These are phyloP conservation scores for Dioscorea zingiberensis DNA, from an alignment of 106 monocot species.

Conservation along the genomic window DNA sequence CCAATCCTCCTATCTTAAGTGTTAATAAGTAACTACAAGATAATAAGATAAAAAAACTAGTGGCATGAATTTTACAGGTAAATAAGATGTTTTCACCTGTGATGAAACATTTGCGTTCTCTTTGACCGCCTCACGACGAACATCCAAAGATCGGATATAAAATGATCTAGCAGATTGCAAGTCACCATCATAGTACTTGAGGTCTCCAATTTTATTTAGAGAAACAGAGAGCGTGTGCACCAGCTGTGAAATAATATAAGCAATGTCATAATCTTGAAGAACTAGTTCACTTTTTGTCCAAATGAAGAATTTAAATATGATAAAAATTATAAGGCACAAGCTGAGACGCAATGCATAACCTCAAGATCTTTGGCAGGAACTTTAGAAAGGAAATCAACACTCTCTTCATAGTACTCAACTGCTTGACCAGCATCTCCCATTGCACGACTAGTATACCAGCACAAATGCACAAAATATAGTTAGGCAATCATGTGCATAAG, in stretches of 20 bases:
- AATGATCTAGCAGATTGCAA: conserved; percentile 78
- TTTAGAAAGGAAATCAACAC: conserved; percentile 69
- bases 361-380: conserved; percentile 74
- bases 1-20: too few relatives aligned
- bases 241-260: conserved; percentile 25
- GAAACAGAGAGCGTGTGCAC: conserved; percentile 96
- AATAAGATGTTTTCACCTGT: conserved; percentile 40
- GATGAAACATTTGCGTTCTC: conserved; percentile 43
- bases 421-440: conserved; percentile 65
- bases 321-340: too few relatives aligned
- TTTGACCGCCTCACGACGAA: conserved; percentile 61
- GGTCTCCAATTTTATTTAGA: conserved; percentile 95
- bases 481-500: too few relatives aligned
- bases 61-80: too few relatives aligned
- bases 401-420: conserved; percentile 83
- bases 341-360: conserved; percentile 21
- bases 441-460: conserved; percentile 49
- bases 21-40: too few relatives aligned
- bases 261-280: too few relatives aligned
- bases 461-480: too few relatives aligned
- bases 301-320: too few relatives aligned
- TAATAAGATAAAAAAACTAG: too few relatives aligned
- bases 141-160: conserved; percentile 72
- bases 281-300: too few relatives aligned
- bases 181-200: conserved; percentile 83